A percentile compares a stretch with the other conserved stretches of the same genome.
Conservation (phyloP, 345 rosid species). For the Salix viminalis region DNA sequence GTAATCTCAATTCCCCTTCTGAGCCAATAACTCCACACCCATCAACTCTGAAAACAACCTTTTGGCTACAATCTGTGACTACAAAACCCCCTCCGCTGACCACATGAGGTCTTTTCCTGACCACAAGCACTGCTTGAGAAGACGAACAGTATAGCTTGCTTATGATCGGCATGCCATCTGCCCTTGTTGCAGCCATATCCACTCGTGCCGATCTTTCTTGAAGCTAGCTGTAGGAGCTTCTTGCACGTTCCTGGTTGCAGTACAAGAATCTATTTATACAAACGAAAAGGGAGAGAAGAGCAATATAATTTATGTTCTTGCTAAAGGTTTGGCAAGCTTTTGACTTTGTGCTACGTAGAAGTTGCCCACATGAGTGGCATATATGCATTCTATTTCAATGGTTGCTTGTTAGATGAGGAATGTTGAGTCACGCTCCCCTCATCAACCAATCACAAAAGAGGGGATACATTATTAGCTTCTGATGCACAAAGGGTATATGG, state of each 20-base stretch:
- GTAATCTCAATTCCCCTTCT: constrained; percentile 50
- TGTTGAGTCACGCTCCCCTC: background rate
- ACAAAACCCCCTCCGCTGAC: constrained; percentile 87
- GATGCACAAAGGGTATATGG: too few relatives aligned
- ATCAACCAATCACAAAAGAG: too few relatives aligned
- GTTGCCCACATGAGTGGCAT: too few relatives aligned
- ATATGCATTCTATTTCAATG: background rate
- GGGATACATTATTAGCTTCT: too few relatives aligned
- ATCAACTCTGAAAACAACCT: constrained; percentile 59
- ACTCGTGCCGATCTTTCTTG: background rate
- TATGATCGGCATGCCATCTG: constrained; percentile 33
- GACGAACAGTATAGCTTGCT: constrained; percentile 67
- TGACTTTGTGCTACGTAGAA: constrained; percentile 9
- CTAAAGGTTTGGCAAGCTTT: constrained; percentile 26
- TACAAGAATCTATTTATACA: background rate
- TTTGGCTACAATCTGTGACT: constrained; percentile 60
- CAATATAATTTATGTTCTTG: background rate
- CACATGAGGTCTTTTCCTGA: constrained; percentile 70
- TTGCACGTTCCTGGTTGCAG: background rate
- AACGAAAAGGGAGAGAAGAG: background rate
- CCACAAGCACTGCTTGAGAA: constrained; percentile 48
- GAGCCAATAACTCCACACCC: constrained; percentile 79
- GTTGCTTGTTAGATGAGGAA: constrained; percentile 22
- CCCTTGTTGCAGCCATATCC: constrained; percentile 8
- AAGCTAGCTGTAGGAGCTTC: background rate